Percentiles rank a stretch among this genome's conserved stretches.
Conservation (phyloP, 345 rosid species). For the Brassica carinata region DNA sequence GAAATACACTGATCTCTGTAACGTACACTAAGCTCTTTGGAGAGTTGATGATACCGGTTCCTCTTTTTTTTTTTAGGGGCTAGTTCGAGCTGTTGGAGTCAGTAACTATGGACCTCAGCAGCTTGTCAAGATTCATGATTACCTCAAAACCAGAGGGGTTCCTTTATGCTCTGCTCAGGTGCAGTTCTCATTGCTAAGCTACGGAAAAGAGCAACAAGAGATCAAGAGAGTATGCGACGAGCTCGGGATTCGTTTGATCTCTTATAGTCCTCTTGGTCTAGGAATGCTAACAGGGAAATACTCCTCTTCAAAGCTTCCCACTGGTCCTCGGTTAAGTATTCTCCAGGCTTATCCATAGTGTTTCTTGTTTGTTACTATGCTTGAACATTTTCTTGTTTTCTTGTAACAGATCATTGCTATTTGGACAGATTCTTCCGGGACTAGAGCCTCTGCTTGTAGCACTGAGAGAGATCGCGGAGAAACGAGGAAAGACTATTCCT, state of each 20-base stretch:
- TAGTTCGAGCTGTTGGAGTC: conserved; percentile 88
- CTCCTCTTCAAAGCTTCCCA: conserved; percentile 64
- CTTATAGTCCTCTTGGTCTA: conserved; percentile 90
- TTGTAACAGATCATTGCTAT: conserved; percentile 59
- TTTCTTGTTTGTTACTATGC: conserved; percentile 1
- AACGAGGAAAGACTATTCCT: conserved; percentile 64
- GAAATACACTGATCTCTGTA: not conserved
- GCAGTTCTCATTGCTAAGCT: conserved; percentile 85
- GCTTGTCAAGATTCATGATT: conserved; percentile 73
- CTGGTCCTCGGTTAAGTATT: conserved; percentile 70
- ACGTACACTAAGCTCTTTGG: not conserved
- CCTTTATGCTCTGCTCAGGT: conserved; percentile 92
- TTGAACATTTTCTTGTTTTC: conserved; percentile 5
- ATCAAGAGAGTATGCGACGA: conserved; percentile 64
- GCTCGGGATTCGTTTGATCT: conserved; percentile 68
- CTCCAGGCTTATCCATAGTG: not conserved
- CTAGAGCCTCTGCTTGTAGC: conserved; percentile 63
- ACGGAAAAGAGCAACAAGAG: conserved; percentile 78
- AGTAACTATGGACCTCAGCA: conserved; percentile 95
- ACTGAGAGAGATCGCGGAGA: conserved; percentile 55
- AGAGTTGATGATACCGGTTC: not conserved
- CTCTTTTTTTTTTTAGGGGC: conserved; percentile 50
- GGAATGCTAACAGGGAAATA: conserved; percentile 97
- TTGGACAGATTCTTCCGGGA: conserved; percentile 85
- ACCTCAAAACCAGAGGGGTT: conserved; percentile 79